Conservation (phyloP, 2,329 filamentous ascomycete genomes). For the Colletotrichum zoysiae region DNA sequence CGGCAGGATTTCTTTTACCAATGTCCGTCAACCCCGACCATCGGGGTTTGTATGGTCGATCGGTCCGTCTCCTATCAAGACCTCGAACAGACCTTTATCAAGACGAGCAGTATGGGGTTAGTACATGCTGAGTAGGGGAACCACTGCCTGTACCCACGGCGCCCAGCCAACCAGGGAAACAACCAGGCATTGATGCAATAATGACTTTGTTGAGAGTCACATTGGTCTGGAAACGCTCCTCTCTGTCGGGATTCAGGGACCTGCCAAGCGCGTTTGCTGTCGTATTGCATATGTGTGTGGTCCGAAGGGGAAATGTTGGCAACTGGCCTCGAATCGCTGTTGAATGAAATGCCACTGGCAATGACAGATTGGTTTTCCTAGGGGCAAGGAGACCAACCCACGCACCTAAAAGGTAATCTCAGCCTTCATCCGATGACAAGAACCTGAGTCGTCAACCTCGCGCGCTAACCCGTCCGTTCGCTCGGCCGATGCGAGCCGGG, state of each 20-base stretch:
- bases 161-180: background rate
- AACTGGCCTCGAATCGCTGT: background rate
- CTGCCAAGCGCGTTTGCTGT: slow-evolving; percentile 6
- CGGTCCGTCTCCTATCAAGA: background rate
- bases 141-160: background rate
- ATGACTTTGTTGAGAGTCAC: background rate
- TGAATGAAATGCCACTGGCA: background rate
- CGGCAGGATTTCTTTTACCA: background rate
- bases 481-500: slow-evolving; percentile 21
- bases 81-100: background rate
- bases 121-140: background rate
- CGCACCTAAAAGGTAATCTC: slow-evolving; percentile 1
- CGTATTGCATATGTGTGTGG: background rate
- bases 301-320: background rate
- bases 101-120: background rate
- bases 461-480: slow-evolving; percentile 20
- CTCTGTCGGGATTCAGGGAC: slow-evolving; percentile 19
- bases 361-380: background rate
- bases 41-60: slow-evolving; percentile 31
- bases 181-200: background rate
- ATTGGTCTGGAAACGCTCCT: background rate
- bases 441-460: slow-evolving; percentile 14
- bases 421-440: slow-evolving; percentile 23
- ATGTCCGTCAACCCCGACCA: slow-evolving; percentile 12
- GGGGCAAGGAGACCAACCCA: background rate